A percentile compares a stretch with the other conserved stretches of the same genome.
Conservation (phyloP, 495 filamentous ascomycete species). For the Aspergillus cavernicola region DNA sequence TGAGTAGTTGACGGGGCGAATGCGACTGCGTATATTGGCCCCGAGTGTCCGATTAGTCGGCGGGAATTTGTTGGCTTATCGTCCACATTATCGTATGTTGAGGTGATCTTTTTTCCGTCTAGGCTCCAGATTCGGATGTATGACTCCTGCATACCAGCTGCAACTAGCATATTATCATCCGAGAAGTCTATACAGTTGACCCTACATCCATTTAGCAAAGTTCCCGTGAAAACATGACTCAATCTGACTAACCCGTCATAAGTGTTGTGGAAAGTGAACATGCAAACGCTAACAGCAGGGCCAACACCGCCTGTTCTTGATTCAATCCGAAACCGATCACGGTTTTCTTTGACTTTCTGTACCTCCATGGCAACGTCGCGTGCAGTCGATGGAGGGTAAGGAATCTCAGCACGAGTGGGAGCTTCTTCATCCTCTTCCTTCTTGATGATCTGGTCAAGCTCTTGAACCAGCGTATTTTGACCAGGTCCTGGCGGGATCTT, state of each 20-base stretch:
- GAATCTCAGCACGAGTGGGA: slow-evolving; percentile 70
- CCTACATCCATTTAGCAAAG: slow-evolving; percentile 44
- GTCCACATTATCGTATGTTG: slow-evolving; percentile 41
- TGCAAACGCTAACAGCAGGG: slow-evolving; percentile 77
- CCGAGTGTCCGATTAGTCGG: slow-evolving; percentile 88
- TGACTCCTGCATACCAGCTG: slow-evolving; percentile 83
- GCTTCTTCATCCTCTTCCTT: slow-evolving; percentile 82
- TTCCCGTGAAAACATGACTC: not conserved
- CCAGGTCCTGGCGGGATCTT: slow-evolving; percentile 64
- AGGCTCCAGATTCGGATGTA: slow-evolving; percentile 93
- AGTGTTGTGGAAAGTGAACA: slow-evolving; percentile 98
- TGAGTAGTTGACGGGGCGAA: slow-evolving; percentile 75
- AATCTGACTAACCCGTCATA: slow-evolving; percentile 66
- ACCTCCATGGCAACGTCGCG: slow-evolving; percentile 92
- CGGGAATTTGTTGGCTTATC: slow-evolving; percentile 59
- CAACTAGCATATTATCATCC: slow-evolving; percentile 77
- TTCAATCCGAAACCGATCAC: slow-evolving; percentile 82
- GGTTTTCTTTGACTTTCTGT: slow-evolving; percentile 88
- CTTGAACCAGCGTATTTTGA: slow-evolving; percentile 62
- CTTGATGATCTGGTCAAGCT: slow-evolving; percentile 85
- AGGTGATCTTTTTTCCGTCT: slow-evolving; percentile 64
- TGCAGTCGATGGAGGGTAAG: slow-evolving; percentile 78
- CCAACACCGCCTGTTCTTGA: slow-evolving; percentile 75
- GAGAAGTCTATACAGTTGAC: slow-evolving; percentile 92
- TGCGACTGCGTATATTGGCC: slow-evolving; percentile 80